Percentiles rank a stretch among this genome's conserved stretches.
Evolutionary conservation across 2,329 filamentous ascomycete genomes (phyloP).

Genomic region (Cladobotryum protrusum): DNA sequence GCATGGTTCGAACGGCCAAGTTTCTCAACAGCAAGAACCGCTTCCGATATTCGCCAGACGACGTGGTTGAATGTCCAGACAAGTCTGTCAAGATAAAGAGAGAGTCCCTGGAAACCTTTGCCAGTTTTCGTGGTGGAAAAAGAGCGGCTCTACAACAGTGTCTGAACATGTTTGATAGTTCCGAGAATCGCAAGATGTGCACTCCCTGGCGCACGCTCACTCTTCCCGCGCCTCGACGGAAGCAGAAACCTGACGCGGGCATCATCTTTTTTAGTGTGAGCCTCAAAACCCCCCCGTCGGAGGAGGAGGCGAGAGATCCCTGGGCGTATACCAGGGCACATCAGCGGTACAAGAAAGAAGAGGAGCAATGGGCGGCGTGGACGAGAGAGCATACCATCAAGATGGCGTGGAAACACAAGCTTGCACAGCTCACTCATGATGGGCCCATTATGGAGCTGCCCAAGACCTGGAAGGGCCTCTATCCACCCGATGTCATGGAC

Average conservation of each 20-base stretch:
- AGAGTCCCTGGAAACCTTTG: constrained; percentile 22
- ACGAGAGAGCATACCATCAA: constrained; percentile 13
- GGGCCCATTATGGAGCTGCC: constrained; percentile 19
- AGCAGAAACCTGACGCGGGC: constrained; percentile 16
- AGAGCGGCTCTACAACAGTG: constrained; percentile 41
- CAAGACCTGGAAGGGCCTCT: constrained; percentile 19
- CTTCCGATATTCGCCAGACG: neutral
- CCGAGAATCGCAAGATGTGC: constrained; percentile 31
- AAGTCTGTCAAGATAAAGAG: constrained; percentile 4
- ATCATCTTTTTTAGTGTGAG: constrained; percentile 18
- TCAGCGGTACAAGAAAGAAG: constrained; percentile 16
- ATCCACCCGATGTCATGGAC: constrained; percentile 15
- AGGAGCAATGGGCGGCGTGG: constrained; percentile 18
- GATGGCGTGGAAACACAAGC: constrained; percentile 12
- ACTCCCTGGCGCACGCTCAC: constrained; percentile 32
- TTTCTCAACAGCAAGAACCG: constrained; percentile 3
- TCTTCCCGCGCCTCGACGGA: constrained; percentile 22
- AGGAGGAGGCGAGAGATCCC: constrained; percentile 21
- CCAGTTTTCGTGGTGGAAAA: constrained; percentile 34
- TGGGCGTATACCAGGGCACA: constrained; percentile 22
- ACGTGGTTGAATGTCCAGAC: neutral
- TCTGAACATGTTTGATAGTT: constrained; percentile 31
- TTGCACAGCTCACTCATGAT: constrained; percentile 4
- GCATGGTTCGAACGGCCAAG: constrained; percentile 15
- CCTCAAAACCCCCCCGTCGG: constrained; percentile 15